A percentile compares a stretch with the other conserved stretches of the same genome.
Evolutionary conservation across 768 basidiomycete species (phyloP).

Genomic region (Chalciporus chontae): DNA sequence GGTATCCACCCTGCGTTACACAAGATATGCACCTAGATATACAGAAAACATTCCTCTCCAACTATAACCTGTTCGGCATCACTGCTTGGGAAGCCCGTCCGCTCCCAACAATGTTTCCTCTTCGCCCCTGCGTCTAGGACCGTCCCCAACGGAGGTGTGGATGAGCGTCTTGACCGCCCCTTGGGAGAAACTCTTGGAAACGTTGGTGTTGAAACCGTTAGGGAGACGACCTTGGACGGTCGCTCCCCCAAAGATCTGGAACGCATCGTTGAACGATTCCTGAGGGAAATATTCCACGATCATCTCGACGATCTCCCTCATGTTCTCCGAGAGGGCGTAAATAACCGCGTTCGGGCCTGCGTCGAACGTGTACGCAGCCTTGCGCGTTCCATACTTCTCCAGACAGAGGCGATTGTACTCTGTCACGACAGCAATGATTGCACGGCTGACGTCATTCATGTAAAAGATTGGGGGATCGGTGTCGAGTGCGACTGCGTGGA

Average conservation of each 20-base stretch:
- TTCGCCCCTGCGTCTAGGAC: conserved; percentile 65
- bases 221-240: conserved; percentile 50
- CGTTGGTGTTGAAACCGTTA: conserved; percentile 73
- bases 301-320: conserved; percentile 73
- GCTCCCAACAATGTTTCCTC: conserved; percentile 64
- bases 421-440: conserved; percentile 87
- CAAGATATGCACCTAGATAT: background rate
- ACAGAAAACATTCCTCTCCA: background rate
- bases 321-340: conserved; percentile 75
- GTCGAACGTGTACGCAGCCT: conserved; percentile 98
- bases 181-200: conserved; percentile 66
- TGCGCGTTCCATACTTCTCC: conserved; percentile 52
- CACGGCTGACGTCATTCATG: conserved; percentile 94
- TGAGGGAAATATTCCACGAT: conserved; percentile 88
- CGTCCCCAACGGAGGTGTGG: conserved; percentile 90
- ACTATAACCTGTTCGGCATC: background rate
- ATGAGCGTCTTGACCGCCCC: conserved; percentile 89
- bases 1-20: background rate
- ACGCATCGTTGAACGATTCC: conserved; percentile 71
- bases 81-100: conserved; percentile 65
- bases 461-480: conserved; percentile 99
- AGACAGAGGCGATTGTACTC: conserved; percentile 87
- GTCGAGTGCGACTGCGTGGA: conserved; percentile 97
- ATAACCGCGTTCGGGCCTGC: conserved; percentile 99
- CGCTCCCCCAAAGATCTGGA: conserved; percentile 50